Base-by-base conservation (phyloP, 2,329 filamentous ascomycete species). In the Hypocrella siamensis region DNA sequence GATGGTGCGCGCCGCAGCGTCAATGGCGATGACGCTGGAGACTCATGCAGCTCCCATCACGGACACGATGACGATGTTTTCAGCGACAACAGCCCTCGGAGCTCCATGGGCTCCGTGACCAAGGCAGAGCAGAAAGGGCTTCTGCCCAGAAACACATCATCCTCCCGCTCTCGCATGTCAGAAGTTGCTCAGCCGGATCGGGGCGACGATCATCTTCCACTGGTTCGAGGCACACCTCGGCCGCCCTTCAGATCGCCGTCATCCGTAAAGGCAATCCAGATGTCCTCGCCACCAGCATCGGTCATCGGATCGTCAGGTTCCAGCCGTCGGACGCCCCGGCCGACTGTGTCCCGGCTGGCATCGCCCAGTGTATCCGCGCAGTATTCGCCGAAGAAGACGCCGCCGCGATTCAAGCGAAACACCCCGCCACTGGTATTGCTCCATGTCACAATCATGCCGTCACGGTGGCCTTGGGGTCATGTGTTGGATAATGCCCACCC, bases 401-500 rank as follows among this genome's bases (percentile, higher is more conserved):
- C 72, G 2, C 60, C 67, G 15, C 58, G 74, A 6, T 69, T 78
- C 47, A 70, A 66, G 52, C 48, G 54, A 19, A 60, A 60, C 40
- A 65, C 65, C 33, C 69, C 70, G 30, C 82, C 82, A 3, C 63
- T 90, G 3, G 79, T 90, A 2, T 60, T 90, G 29, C 61, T 90
- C 4, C 82, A 90, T 43, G 75, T 82, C 22, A 86, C 80, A 0
- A 60, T 88, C 1, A 58, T 90, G 5, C 80, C 82, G 0, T 61
- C 83, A 8, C 63, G 72, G 26, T 71, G 78, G 61, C 60, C 64
- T 1, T 85, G 78, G 63, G 68, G 61, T 2, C 60, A 67, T 17
- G 52, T 75, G 7, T 50, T 76, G 18, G 60, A 70, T 26, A 53
- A 42, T n/a, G 54, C 51, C 6, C 49, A 47, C 17, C 46, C 52